phyloP scores from a whole-genome alignment of 2,329 filamentous ascomycete genomes.

The Cercospora citrullina region DNA sequence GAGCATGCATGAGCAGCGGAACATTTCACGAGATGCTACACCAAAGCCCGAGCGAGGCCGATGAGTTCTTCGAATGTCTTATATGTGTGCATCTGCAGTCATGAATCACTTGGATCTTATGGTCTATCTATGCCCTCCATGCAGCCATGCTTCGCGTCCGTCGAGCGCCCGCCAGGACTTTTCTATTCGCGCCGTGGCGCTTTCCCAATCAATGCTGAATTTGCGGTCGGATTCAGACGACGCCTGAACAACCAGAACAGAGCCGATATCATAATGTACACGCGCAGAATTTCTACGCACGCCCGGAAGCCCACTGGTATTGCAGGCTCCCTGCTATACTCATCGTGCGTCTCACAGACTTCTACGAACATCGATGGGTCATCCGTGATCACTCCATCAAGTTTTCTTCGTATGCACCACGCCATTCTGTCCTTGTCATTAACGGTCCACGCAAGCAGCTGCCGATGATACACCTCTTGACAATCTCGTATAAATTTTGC shows the following conservation, averaged over 20 bases:
- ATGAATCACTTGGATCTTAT: neutral
- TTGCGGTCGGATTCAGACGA: conserved; percentile 14
- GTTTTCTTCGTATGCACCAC: conserved; percentile 66
- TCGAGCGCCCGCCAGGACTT: neutral
- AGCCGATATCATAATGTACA: conserved; percentile 22
- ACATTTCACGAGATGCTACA: neutral
- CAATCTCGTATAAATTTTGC: conserved; percentile 59
- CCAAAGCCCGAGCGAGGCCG: neutral
- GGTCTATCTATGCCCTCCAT: neutral
- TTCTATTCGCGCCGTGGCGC: conserved; percentile 13
- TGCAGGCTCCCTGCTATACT: conserved; percentile 26
- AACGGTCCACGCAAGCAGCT: conserved; percentile 81
- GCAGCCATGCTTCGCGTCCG: neutral
- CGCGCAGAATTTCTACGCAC: conserved; percentile 21
- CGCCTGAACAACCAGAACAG: conserved; percentile 28
- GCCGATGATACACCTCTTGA: conserved; percentile 49
- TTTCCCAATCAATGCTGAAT: conserved; percentile 20
- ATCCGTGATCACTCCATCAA: conserved; percentile 86
- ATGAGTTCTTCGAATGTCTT: neutral
- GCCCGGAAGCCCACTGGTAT: conserved; percentile 21
- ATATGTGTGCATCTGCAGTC: neutral
- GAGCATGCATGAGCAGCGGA: neutral
- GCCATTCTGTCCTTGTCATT: conserved; percentile 78
- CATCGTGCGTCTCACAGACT: conserved; percentile 54
- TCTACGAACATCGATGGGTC: conserved; percentile 69